Evolutionary conservation across 495 filamentous ascomycete genomes (phyloP), one percentile per base, ranked within the genome.

Genomic region (Penicillium soppii): DNA sequence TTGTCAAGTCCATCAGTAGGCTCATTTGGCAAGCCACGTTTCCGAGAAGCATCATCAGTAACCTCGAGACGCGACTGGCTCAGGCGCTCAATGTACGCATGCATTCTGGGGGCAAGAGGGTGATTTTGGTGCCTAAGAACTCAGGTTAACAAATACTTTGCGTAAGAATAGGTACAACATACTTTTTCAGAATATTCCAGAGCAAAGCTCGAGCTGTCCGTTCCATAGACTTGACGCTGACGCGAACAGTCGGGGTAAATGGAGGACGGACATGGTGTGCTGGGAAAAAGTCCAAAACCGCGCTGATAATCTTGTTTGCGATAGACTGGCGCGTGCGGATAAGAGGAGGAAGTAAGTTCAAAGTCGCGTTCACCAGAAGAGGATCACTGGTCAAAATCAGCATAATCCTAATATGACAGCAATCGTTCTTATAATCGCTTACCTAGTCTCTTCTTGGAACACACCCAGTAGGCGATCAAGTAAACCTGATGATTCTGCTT

Each of bases 241-340:
- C 84, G 45, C 86, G 90, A 26, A 81, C 78, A 61, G 85, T 88
- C 4, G 89, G 78, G 1, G 88, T 92, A 71, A 95, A 80, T 12
- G 90, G 86, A 5, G 82, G 81, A 56, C 82, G 85, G 36, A 87
- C 86, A 52, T 86, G 83, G 59, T 84, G 89, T 7, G 95, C 68
- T 6, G 94, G 94, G 65, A 95, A 95, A 76, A 96, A 99, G 57
- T 84, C 89, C n/a, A 97, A 70, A 20, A 97, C 77, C 2, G 87
- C 80, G 60, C 82, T 86, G 41, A 96, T 70, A 52, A 97, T 95
- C 61, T 91, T 92, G 66, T 83, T 89, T 20, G 89, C 79, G 51
- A 95, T 86, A 27, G 82, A 82, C 20, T 90, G 86, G 16, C 94
- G 86, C 21, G 82, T 84, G 53, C 90, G 89, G 46, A 95, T 79